Conservation (phyloP, 768 basidiomycete species). For the Phylloporus sp. region DNA sequence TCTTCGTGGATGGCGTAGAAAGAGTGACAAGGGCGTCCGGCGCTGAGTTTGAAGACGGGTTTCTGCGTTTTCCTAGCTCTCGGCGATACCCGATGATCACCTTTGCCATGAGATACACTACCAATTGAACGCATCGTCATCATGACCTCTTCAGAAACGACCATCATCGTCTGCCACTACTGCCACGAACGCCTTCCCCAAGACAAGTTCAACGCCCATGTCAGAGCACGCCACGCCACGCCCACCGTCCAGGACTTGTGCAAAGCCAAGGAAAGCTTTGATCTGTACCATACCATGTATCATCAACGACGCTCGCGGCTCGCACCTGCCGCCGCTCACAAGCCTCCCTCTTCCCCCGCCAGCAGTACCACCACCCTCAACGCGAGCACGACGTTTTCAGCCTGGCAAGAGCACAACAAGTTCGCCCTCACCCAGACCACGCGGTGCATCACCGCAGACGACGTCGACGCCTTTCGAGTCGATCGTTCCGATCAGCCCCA, state of each 20-base stretch:
- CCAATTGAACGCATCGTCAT: no score
- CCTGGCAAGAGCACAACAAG: slow-evolving; percentile 16
- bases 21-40: slow-evolving; percentile 32
- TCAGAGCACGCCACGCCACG: slow-evolving; percentile 6
- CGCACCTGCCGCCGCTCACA: not conserved
- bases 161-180: slow-evolving; percentile 8
- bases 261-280: slow-evolving; percentile 3
- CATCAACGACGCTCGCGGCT: not conserved
- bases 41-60: not conserved
- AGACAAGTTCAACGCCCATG: slow-evolving; percentile 8
- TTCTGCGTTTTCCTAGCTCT: slow-evolving; percentile 4
- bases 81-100: no score
- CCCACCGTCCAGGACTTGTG: slow-evolving; percentile 8
- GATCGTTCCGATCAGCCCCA: slow-evolving; percentile 23
- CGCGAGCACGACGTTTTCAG: slow-evolving; percentile 17
- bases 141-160: slow-evolving; percentile 1
- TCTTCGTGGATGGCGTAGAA: slow-evolving; percentile 11
- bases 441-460: slow-evolving; percentile 19
- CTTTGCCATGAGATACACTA: no score
- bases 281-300: not conserved
- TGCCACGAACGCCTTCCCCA: slow-evolving; percentile 10
- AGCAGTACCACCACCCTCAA: not conserved
- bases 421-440: slow-evolving; percentile 5
- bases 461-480: slow-evolving; percentile 21
- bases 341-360: slow-evolving; percentile 2